Evolutionary conservation across 495 filamentous ascomycete genomes (phyloP).

Genomic region (Xylaria flabelliformis): DNA sequence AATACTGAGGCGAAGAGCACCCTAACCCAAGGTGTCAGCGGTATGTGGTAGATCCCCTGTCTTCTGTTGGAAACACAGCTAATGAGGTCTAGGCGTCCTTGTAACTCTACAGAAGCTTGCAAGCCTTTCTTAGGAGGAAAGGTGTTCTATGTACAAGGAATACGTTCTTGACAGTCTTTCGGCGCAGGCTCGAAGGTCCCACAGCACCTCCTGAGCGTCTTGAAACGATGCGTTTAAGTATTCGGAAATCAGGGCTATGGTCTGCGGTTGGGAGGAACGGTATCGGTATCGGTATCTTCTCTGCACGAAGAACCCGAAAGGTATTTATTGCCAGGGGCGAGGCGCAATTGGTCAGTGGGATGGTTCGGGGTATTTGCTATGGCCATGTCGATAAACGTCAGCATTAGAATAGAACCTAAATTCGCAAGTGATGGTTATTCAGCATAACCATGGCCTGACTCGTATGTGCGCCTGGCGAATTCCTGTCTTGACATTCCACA

Average conservation of each 20-base stretch:
- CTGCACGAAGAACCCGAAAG: not conserved
- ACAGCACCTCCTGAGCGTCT: not conserved
- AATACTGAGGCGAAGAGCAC: conserved; percentile 89
- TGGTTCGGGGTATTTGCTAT: not conserved
- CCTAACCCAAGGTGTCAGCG: conserved; percentile 86
- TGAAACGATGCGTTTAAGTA: not conserved
- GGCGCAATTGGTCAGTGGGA: not conserved
- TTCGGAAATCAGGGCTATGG: not conserved
- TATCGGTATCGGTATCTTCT: not conserved
- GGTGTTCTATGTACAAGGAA: conserved; percentile 10
- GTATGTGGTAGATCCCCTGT: conserved; percentile 54
- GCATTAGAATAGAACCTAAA: conserved; percentile 2
- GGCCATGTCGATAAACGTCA: not conserved
- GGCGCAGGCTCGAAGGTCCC: conserved; percentile 14
- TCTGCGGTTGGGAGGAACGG: not conserved
- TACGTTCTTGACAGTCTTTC: conserved; percentile 19
- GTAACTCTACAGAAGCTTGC: conserved; percentile 55
- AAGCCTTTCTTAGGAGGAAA: conserved; percentile 38
- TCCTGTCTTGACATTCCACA: not conserved
- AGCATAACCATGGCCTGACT: not conserved
- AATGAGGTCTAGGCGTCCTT: conserved; percentile 49
- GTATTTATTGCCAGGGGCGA: not conserved
- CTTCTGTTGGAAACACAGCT: conserved; percentile 19
- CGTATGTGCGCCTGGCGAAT: not conserved
- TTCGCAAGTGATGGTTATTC: not conserved